Conservation (phyloP, 805 yeast genomes). For the Candida manassasensis region DNA sequence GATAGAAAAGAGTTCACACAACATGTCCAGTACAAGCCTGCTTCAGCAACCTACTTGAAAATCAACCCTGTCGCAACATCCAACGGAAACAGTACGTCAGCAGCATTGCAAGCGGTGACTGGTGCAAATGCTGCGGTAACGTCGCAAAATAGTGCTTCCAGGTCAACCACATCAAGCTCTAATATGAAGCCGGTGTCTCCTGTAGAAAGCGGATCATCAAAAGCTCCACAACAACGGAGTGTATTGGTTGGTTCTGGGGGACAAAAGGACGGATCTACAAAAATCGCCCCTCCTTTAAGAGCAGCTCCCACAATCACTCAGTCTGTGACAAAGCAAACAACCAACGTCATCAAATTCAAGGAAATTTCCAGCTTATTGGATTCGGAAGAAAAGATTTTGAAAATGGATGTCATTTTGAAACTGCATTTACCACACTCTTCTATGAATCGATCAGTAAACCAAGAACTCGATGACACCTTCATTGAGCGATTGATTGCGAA, state of each 20-base stretch:
- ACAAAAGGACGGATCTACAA: no score
- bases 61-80: background rate
- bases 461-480: slow-evolving; percentile 23
- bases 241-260: no score
- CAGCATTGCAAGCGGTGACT: no score
- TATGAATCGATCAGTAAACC: slow-evolving; percentile 14
- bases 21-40: background rate
- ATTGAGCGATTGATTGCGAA: slow-evolving; percentile 29
- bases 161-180: no score
- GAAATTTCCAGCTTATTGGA: slow-evolving; percentile 30
- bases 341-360: slow-evolving; percentile 23
- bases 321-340: background rate
- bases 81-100: background rate
- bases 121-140: no score
- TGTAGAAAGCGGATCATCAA: no score
- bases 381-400: slow-evolving; percentile 35
- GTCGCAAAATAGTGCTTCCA: no score
- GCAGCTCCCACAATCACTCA: no score
- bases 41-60: slow-evolving; percentile 1
- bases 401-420: slow-evolving; percentile 35
- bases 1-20: slow-evolving; percentile 6
- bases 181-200: no score
- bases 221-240: no score
- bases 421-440: slow-evolving; percentile 28
- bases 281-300: slow-evolving; percentile 4